phyloP scores from a whole-genome alignment of 805 yeast genomes.

The Cyberlindnera mycetangii region DNA sequence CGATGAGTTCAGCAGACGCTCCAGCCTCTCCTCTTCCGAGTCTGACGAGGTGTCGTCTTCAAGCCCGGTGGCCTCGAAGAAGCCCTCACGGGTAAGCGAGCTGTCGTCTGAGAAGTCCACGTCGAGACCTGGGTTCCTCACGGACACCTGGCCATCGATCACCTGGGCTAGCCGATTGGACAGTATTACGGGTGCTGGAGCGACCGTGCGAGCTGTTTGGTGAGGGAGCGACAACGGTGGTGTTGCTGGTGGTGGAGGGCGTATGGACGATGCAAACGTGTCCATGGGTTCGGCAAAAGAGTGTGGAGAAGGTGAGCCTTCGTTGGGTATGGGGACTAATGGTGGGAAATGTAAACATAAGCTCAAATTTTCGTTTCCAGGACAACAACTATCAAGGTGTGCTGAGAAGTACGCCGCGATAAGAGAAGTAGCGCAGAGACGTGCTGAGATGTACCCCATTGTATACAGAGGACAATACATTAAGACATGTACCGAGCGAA shows the following conservation, averaged over 20 bases:
- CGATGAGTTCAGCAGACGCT: conserved; percentile 17
- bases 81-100: background rate
- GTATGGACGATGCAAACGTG: too few species aligned
- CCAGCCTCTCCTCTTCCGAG: conserved; percentile 13
- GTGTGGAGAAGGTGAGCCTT: too few species aligned
- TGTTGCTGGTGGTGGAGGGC: background rate
- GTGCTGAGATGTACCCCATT: conserved; percentile 1
- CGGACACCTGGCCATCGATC: conserved; percentile 5
- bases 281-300: too few species aligned
- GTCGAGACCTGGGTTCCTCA: background rate
- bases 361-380: conserved; percentile 13
- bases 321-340: background rate
- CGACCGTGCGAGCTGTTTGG: background rate
- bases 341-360: conserved; percentile 6
- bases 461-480: too few species aligned
- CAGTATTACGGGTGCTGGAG: background rate
- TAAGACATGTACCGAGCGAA: too few species aligned
- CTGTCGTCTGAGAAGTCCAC: background rate
- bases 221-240: background rate
- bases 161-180: conserved; percentile 7
- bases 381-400: conserved; percentile 9
- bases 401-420: conserved; percentile 5
- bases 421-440: background rate
- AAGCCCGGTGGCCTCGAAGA: conserved; percentile 1
- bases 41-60: conserved; percentile 7